Base-by-base conservation (phyloP, 1,284 basidiomycete genomes). In the Ganoderma boninense region DNA sequence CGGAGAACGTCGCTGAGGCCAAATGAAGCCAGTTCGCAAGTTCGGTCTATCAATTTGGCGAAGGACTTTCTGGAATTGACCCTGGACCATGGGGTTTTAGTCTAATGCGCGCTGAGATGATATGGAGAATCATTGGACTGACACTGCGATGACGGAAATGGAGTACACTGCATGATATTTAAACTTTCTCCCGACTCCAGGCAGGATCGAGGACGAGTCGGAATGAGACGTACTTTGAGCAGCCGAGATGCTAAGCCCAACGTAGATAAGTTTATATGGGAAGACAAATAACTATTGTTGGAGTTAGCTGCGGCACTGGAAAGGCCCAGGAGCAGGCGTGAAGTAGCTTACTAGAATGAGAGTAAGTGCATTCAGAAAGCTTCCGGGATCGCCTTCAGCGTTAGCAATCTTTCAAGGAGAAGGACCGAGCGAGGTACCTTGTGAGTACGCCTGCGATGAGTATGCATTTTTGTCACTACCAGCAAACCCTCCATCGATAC, bases 1-100 rank as follows among this genome's bases (percentile, higher is more conserved):
- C 2, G 54, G 6, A 14, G 57, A 40, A 13, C 14, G 20, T 57
- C 56, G 32, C 56, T 57, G 56, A 57, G 57, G 57, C 20, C 57
- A 40, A 60, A 60, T 4, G 57, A 38, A 20, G 35, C 57, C 20
- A 60, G 20, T 8, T 60, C 57, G 35, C 14, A 23, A 11, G 35
- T 60, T 10, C 23, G 23, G 35, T 40, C 32, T 18, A 35, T 29
- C 6, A 23, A 11, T 4, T 60, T n/a, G 35, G 57, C 38, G 29
- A 57, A 57, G 14, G 56, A 57, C 20, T 57, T 35, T 16, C 56
- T 57, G 56, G 56, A 57, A 4, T 57, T 57, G 29, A 57, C 16
- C 32, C 56, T 57, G 38, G 38, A 2, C 11, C 20, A 10, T 29
- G 32, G 56, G 56, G 35, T 35, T 32, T 57, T 3, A 35, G 29